A percentile compares a stretch with the other conserved stretches of the same genome.
Evolutionary conservation across 23 red algal species (phyloP).

Genomic region (Cyanidioschyzon merolae): DNA sequence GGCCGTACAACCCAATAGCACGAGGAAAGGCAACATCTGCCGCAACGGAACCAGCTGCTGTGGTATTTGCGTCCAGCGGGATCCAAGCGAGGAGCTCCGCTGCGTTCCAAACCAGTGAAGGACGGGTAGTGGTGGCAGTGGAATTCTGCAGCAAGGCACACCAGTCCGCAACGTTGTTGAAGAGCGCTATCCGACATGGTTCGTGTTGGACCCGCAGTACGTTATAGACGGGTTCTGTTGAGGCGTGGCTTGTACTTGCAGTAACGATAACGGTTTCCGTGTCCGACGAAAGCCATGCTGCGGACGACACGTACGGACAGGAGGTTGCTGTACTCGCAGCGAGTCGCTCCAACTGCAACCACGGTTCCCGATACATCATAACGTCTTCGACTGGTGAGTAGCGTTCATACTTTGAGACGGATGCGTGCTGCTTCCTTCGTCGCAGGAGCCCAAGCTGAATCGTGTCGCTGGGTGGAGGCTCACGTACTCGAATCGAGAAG

Average conservation of each 20-base stretch:
- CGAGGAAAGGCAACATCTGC: slow-evolving; percentile 74
- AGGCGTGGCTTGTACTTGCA: neutral
- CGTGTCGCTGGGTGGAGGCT: too few species aligned
- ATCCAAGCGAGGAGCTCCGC: neutral
- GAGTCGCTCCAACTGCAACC: neutral
- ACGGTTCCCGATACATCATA: neutral
- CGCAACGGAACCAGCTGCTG: slow-evolving; percentile 54
- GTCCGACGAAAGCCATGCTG: neutral
- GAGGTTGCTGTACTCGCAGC: neutral
- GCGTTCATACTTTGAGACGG: neutral
- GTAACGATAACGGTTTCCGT: neutral
- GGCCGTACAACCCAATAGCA: slow-evolving; percentile 43
- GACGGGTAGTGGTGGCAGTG: too few species aligned
- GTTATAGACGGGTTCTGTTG: neutral
- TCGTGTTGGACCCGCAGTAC: neutral
- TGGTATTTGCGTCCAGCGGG: slow-evolving; percentile 35
- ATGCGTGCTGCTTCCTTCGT: too few species aligned
- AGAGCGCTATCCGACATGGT: neutral
- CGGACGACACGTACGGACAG: neutral
- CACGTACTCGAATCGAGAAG: neutral
- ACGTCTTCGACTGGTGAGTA: slow-evolving; percentile 2
- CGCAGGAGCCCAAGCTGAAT: too few species aligned
- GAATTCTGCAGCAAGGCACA: neutral
- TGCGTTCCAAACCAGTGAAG: neutral
- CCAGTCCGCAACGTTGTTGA: neutral